Evolutionary conservation across 345 rosid genomes (phyloP).

Genomic region (Citrus sp.): DNA sequence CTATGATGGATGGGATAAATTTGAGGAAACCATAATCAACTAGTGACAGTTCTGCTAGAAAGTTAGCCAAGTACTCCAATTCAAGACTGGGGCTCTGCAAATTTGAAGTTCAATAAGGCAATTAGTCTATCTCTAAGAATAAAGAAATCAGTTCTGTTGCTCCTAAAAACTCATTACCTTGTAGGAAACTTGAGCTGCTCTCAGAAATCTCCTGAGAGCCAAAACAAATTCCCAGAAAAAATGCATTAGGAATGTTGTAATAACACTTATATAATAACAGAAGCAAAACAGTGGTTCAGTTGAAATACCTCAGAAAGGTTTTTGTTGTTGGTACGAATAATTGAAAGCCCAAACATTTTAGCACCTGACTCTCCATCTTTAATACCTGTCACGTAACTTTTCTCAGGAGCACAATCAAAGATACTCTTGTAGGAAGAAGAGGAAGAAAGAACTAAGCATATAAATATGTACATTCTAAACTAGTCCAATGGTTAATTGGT

Average conservation of each 20-base stretch:
- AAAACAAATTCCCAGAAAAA: constrained; percentile 15
- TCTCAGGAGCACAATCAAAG: constrained; percentile 6
- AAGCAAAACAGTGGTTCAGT: constrained; percentile 1
- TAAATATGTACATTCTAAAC: not conserved
- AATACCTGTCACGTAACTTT: constrained; percentile 47
- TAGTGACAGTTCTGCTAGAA: constrained; percentile 75
- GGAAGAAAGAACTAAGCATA: not conserved
- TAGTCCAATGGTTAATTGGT: not conserved
- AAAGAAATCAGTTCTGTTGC: not conserved
- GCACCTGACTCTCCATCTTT: constrained; percentile 65
- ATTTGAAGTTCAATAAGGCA: constrained; percentile 12
- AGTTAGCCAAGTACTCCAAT: constrained; percentile 71
- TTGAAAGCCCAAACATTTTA: constrained; percentile 69
- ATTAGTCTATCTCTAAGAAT: constrained; percentile 16
- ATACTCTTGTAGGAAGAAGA: not conserved
- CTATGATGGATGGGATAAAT: constrained; percentile 71
- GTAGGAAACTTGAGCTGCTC: constrained; percentile 80
- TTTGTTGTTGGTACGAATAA: constrained; percentile 68
- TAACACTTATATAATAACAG: not conserved
- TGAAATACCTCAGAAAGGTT: constrained; percentile 76
- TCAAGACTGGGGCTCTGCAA: constrained; percentile 74
- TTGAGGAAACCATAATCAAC: constrained; percentile 59
- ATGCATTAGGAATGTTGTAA: constrained; percentile 9
- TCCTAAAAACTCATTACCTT: constrained; percentile 35
- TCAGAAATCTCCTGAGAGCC: constrained; percentile 72